Conservation (phyloP, 495 filamentous ascomycete genomes). For the Aspergillus panamensis region DNA sequence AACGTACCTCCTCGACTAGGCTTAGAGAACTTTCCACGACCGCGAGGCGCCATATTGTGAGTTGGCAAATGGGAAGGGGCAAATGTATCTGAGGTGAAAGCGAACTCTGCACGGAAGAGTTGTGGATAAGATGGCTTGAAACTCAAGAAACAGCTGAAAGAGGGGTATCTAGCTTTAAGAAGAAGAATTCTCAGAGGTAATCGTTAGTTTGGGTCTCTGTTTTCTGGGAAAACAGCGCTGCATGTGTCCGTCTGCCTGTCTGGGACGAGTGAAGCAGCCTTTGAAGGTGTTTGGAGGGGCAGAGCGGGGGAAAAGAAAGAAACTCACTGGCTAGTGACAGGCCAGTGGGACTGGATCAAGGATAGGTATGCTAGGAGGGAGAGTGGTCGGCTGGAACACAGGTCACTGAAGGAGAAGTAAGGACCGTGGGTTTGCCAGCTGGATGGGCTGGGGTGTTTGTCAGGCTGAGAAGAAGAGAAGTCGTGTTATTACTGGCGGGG, state of each 20-base stretch:
- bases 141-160: not conserved
- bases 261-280: not conserved
- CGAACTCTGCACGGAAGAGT: no score
- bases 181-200: no score
- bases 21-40: conserved; percentile 92
- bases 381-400: not conserved
- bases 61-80: conserved; percentile 8
- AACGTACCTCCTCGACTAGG: conserved; percentile 80
- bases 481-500: no score
- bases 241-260: conserved; percentile 9
- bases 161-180: no score
- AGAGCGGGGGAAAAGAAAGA: not conserved
- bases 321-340: not conserved
- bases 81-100: not conserved
- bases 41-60: conserved; percentile 47
- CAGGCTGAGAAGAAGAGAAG: not conserved
- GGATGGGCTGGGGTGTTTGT: not conserved
- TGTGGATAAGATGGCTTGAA: no score
- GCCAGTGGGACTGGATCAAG: not conserved
- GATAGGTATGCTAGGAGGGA: not conserved
- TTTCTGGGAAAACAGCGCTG: no score
- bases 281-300: conserved; percentile 1
- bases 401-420: not conserved
- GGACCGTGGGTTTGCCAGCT: not conserved
- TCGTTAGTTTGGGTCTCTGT: no score